Base-by-base conservation (phyloP, 148 eudicot species). In the Rhododendron ferrugineum region DNA sequence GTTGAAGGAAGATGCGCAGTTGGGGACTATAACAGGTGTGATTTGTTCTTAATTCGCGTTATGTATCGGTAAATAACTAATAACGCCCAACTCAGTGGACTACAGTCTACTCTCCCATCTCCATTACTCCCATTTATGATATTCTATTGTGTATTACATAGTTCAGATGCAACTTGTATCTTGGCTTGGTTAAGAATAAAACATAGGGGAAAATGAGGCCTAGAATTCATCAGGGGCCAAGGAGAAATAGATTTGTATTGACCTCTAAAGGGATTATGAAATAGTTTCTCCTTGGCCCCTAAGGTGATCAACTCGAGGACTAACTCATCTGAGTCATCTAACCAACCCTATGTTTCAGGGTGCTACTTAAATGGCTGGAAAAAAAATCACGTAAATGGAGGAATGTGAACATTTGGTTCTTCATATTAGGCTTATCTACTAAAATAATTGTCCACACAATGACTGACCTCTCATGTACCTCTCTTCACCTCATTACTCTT, bases 1-100 rank as follows among this genome's bases (percentile, higher is more conserved):
- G 84, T 91, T 90, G 98, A 96, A 92, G 98, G 98, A 85, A 92
- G 98, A 88, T 96, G 96, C 86, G 98, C 98, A 47, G 89, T 88
- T 83, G 98, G 98, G 44, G 89, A 93, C 88, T 96, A 93, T 89
- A 93, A 91, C 82, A 89, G 89, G 98, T 96, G 89, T 42, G 84
- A 37, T 62, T 9, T 70, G 36, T 49, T 42, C 34, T 46, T 58
- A 18, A 81, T 40, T 37, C 22, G 77, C 74, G 36, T 40, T 26
- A 78, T 47, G 1, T 9, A 36, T 36, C 2, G 8, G 54, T 28
- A 26, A 26, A 78, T 16, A 32, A 30, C 18, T n/a, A 46, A 11
- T 14, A 79, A 46, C 3, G 11, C 30, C 37, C 16, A 50, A 80
- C 23, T 80, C 66, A 32, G 42, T 52, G 62, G 42, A 26, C 36